phyloP scores from a whole-genome alignment of 306 rosid genomes.

The Chamaecrista fasciculata region DNA sequence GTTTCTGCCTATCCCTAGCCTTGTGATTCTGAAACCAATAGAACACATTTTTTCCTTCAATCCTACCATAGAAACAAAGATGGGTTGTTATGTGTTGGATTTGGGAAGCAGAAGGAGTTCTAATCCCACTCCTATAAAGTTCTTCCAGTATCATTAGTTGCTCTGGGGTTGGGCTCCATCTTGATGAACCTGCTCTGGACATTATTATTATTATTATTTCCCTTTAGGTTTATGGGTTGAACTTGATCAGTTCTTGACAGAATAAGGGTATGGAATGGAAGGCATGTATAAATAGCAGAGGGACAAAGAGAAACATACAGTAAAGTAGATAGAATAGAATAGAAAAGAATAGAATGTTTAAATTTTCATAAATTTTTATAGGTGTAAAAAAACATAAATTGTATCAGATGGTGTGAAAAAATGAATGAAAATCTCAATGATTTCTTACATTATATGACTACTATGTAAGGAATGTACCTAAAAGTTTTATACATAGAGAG shows the following conservation, averaged over 20 bases:
- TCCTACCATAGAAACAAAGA: constrained; percentile 84
- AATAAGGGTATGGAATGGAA: constrained; percentile 15
- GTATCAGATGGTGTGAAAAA: no score
- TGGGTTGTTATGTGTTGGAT: constrained; percentile 84
- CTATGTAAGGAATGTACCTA: no score
- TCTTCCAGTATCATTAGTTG: constrained; percentile 91
- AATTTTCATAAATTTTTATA: not conserved
- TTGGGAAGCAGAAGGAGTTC: constrained; percentile 85
- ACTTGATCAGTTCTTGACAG: constrained; percentile 20
- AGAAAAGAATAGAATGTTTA: no score
- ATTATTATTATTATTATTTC: no score
- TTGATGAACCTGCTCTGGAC: constrained; percentile 64
- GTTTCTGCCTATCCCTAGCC: constrained; percentile 90
- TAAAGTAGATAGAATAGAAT: constrained; percentile 27
- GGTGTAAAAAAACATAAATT: not conserved
- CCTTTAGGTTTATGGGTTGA: not conserved
- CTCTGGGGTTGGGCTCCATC: constrained; percentile 96
- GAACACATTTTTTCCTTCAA: constrained; percentile 90
- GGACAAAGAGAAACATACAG: constrained; percentile 54
- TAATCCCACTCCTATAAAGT: constrained; percentile 71
- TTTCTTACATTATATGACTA: no score
- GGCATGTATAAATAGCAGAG: constrained; percentile 47
- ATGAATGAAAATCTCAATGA: no score
- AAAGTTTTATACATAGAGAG: no score
- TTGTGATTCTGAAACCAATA: constrained; percentile 98